Conservation (phyloP, 176 grass and related monocot species). For the Cenchrus purpureus region DNA sequence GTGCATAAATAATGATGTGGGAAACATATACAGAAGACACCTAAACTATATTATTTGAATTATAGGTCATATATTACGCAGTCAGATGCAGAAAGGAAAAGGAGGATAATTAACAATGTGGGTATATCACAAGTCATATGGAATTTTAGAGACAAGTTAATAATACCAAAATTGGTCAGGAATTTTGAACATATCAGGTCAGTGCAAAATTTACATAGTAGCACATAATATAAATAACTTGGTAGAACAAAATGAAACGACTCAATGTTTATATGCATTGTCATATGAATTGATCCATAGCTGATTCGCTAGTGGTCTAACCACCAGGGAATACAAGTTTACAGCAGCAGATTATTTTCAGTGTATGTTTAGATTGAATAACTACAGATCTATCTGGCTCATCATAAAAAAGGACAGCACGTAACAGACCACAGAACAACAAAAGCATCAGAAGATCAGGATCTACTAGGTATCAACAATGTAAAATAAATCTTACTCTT, state of each 20-base stretch:
- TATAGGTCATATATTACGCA: neutral
- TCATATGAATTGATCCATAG: neutral
- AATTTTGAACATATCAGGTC: neutral
- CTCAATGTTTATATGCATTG: neutral
- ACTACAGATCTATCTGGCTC: neutral
- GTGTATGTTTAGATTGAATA: neutral
- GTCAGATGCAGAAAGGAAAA: neutral
- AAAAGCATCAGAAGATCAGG: slow-evolving; percentile 13
- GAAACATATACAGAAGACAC: neutral
- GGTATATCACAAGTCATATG: slow-evolving; percentile 1
- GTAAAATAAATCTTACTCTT: slow-evolving; percentile 61
- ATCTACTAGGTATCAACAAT: neutral
- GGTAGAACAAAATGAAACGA: neutral
- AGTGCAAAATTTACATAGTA: neutral
- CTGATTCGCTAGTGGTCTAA: neutral
- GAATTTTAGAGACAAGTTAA: neutral
- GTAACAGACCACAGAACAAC: neutral
- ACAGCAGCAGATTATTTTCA: neutral
- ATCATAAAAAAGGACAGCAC: slow-evolving; percentile 11
- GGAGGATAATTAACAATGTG: neutral
- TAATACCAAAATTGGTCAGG: neutral
- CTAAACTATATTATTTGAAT: slow-evolving; percentile 26
- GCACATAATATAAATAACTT: slow-evolving; percentile 2
- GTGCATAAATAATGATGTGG: too few species aligned
- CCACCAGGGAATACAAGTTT: neutral